Base-by-base conservation (phyloP, 371 early-diverging fungal genomes). In the Coemansia sp. region DNA sequence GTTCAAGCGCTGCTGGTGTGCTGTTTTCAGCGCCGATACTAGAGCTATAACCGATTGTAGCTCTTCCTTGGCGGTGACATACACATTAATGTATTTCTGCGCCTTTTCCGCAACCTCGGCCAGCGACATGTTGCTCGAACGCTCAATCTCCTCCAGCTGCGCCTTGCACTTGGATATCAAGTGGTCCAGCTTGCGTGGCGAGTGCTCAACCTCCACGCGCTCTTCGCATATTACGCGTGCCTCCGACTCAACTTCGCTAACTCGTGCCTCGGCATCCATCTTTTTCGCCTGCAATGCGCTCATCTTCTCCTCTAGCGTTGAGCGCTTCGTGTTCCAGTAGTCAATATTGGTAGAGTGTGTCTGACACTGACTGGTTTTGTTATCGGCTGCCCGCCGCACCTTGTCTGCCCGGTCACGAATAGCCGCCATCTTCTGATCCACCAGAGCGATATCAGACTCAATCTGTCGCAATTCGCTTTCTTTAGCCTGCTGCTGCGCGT, bases 221-320 rank as follows among this genome's bases (percentile, higher is more conserved):
- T 88, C 85, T 0, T 84, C 82, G 58, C 88, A 87, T 45, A 87
- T 86, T 26, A 76, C 77, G 59, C 66, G 71, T 0, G 87, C 90
- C 63, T 86, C 72, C 7, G 63, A 69, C 3, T 76, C 84, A 61
- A 82, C 83, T 22, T 80, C 82, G 69, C 72, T 68, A 45, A 82
- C 71, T 29, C 66, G 63, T 24, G 73, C 72, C 8, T 68, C 54
- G 10, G 65, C 64, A 29, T 70, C 71, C n/a, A 42, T n/a, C 42
- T 82, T 54, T 4, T 65, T 67, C 13, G 26, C 40, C 56, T 82
- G 72, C 29, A 72, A 57, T 5, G 42, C 62, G 13, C 52, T 45
- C 27, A 77, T 53, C 14, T 64, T 53, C 31, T 64, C 63, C 42
- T 66, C 61, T 48, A 79, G 61, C 21, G 39, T 63, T 0, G 75